Percentiles rank a stretch among this genome's conserved stretches.
Evolutionary conservation across 139 green algal species (phyloP).

Genomic region (Eudorina sp.): DNA sequence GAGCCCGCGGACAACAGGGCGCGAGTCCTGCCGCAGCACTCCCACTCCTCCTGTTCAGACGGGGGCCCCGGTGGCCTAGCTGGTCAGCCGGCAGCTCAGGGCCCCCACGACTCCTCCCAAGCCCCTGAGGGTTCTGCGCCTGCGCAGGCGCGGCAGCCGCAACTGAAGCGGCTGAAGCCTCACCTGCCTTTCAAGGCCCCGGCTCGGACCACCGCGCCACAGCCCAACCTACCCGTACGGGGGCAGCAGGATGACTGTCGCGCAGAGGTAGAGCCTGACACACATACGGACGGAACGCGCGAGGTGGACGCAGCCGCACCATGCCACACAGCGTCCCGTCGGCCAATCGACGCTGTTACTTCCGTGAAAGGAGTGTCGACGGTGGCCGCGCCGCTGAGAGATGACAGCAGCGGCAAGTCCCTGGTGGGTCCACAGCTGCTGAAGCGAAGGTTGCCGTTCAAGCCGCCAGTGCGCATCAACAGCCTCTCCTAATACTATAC

Average conservation of each 20-base stretch:
- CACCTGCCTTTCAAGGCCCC: conserved; percentile 16
- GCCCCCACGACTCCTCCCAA: too few relatives aligned
- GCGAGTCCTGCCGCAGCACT: not conserved
- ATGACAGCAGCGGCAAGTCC: not conserved
- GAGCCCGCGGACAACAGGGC: not conserved
- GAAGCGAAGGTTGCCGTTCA: conserved; percentile 13
- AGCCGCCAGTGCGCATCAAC: not conserved
- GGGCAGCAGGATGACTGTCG: too few relatives aligned
- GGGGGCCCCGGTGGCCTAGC: too few relatives aligned
- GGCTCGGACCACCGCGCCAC: not conserved
- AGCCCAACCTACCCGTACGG: too few relatives aligned
- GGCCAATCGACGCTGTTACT: not conserved
- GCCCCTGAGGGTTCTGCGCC: not conserved
- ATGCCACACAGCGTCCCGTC: not conserved
- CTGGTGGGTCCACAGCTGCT: not conserved
- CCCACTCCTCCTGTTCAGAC: not conserved
- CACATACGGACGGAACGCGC: too few relatives aligned
- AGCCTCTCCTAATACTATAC: too few relatives aligned
- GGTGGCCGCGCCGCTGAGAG: not conserved
- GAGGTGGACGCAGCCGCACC: not conserved
- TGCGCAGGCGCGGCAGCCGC: not conserved
- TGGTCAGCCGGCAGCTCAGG: not conserved
- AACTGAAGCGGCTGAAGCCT: not conserved
- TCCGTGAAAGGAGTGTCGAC: not conserved
- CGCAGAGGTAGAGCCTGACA: too few relatives aligned